Evolutionary conservation across 257 asterid genomes (phyloP), one percentile per base, ranked within the genome.

Genomic region (Gentiana straminea): DNA sequence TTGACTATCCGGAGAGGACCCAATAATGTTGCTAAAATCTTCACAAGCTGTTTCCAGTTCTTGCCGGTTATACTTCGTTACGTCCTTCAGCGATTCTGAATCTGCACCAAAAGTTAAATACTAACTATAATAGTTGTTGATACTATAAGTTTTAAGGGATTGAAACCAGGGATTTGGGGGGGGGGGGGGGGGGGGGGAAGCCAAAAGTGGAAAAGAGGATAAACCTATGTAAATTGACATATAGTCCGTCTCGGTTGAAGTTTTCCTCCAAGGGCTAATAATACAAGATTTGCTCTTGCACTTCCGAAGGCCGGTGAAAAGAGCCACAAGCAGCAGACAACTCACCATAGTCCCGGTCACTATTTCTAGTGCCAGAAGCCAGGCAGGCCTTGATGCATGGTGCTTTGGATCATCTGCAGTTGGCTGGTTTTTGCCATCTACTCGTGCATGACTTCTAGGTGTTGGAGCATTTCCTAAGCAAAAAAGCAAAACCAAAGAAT

Each of bases 1-100:
- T 24, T 77, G 55, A 63, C 95, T 85, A 49, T 85, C 94, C 0
- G 95, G 79, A 53, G 94, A 88, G 15, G 95, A 78, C 15, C 95
- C 97, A 8, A 92, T 92, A 55, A 92, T 92, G 74, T 92, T 92
- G 82, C 97, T 92, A 72, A 92, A 92, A 77, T 88, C 99, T 82
- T 92, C 99, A 65, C 99, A 92, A 38, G 99, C 99, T 38, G 78
- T 73, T 73, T 88, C 97, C 2, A 92, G 95, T 64, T 88, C 99
- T 72, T 80, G 91, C 69, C 94, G 64, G 81, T 77, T 84, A 73
- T 78, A 83, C 69, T 74, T 75, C 56, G 51, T 55, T 6, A 83
- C 89, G 54, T 82, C 75, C 72, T 80, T 88, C 73, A 92, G 64
- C 61, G 78, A 68, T 54, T 81, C 91, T 5, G 95, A 62, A 80